Evolutionary conservation across 805 yeast species (phyloP).

Genomic region (Saturnispora hagleri): DNA sequence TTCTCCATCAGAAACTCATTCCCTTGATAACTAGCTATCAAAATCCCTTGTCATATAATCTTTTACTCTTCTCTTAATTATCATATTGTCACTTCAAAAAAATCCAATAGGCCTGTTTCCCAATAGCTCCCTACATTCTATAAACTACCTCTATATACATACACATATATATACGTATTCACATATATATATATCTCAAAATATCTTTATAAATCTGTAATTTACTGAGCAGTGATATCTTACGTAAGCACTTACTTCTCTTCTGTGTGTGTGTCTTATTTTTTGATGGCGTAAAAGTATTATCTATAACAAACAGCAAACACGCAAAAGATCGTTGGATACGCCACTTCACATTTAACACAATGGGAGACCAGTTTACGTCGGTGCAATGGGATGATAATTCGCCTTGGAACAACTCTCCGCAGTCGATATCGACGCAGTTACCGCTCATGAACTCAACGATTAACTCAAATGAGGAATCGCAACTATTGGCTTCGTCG

Average conservation of each 20-base stretch:
- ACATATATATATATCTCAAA: neutral
- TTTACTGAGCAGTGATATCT: neutral
- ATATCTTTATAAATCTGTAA: neutral
- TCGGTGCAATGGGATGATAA: constrained; percentile 46
- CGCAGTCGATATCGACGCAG: neutral
- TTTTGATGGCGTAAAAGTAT: neutral
- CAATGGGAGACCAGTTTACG: constrained; percentile 40
- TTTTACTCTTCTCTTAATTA: neutral
- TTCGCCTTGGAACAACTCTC: constrained; percentile 4
- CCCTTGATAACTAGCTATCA: neutral
- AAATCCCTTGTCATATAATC: neutral
- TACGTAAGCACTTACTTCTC: neutral
- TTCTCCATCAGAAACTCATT: neutral
- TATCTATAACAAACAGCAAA: neutral
- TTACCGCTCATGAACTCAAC: neutral
- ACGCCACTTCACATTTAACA: neutral
- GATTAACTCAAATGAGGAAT: neutral
- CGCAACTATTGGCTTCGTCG: neutral
- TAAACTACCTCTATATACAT: neutral
- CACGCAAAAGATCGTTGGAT: neutral
- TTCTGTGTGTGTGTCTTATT: too few species aligned
- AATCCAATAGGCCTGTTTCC: too few species aligned
- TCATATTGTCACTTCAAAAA: neutral
- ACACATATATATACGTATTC: too few species aligned
- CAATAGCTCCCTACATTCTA: neutral